Evolutionary conservation across 1,139 yeast species (phyloP), one percentile per base, ranked within the genome.

Genomic region (Yamadazyma pseudoaaseri): DNA sequence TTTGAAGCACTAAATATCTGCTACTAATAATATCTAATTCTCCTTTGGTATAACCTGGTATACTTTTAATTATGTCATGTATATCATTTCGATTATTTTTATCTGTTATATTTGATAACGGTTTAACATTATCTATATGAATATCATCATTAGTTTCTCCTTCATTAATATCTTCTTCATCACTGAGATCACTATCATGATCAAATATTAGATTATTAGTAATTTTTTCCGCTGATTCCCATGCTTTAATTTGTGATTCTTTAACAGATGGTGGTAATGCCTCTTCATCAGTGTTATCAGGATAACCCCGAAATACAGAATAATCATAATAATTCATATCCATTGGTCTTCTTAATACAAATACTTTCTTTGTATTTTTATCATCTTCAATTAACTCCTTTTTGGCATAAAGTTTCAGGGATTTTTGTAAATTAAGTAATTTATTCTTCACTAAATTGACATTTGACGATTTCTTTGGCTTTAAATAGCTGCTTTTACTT

Each of bases 171-270:
- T 52, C 59, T 8, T 52, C 58, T 11, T 54, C 60, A 17, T 55
- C 61, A 11, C 52, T 49, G 18, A 52, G 47, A 26, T 57, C 60
- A 28, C 54, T 45, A 17, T 57, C 56, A 34, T 55, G 52, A 21
- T 61, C 67, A 45, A 70, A 69, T 1, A 70, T 63, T 20, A 69
- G 42, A 36, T 57, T 64, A 16, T 51, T 48, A 36, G 63, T 53
- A 26, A 65, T 58, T 41, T 63, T 60, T 41, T 70, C 75, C 1
- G 73, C 74, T 16, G 67, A 58, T 41, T 69, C 73, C 75, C 75
- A 70, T 10, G 73, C 73, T 38, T 56, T 58, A n/a, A 67, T 53
- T 43, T 67, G 73, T 4, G 73, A 65, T 29, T 57, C 60, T 33
- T 57, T 60, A 2, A 58, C 44, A 12, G 52, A 43, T 6, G 61